Conservation (phyloP, 2,329 filamentous ascomycete species). For the Calonectria hawksworthii region DNA sequence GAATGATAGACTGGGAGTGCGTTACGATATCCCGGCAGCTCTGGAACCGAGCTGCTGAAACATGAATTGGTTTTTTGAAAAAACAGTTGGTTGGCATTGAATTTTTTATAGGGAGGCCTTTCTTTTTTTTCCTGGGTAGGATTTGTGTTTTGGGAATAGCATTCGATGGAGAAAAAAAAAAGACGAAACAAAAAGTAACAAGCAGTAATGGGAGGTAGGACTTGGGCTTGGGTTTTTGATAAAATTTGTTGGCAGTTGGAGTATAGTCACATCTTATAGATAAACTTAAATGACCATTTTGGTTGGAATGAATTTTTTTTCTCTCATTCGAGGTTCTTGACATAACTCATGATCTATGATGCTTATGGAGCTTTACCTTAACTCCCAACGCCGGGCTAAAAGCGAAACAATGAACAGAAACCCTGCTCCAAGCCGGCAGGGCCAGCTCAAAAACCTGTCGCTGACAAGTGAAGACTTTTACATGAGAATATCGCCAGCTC, state of each 20-base stretch:
- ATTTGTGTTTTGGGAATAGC: neutral
- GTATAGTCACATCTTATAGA: neutral
- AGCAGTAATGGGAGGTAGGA: neutral
- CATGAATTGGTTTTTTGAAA: slow-evolving; percentile 11
- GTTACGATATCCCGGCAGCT: slow-evolving; percentile 33
- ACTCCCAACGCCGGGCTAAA: slow-evolving; percentile 48
- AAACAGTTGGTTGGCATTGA: neutral
- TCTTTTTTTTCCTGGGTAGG: neutral
- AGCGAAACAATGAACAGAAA: slow-evolving; percentile 13
- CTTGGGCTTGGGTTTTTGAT: neutral
- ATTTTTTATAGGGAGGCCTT: neutral
- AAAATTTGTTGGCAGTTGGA: neutral
- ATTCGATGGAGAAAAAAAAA: neutral
- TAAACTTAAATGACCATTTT: neutral
- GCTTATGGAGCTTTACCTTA: slow-evolving; percentile 20
- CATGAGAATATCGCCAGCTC: slow-evolving; percentile 50
- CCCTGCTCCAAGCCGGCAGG: neutral
- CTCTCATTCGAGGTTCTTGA: neutral
- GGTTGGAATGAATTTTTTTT: neutral
- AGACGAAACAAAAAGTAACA: slow-evolving; percentile 9
- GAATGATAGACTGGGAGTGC: slow-evolving; percentile 36
- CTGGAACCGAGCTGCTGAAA: slow-evolving; percentile 1
- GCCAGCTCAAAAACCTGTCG: neutral
- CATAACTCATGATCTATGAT: slow-evolving; percentile 32
- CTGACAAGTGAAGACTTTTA: slow-evolving; percentile 28